Conservation (phyloP, 305 asterid genomes). For the Plantago coronopus region DNA sequence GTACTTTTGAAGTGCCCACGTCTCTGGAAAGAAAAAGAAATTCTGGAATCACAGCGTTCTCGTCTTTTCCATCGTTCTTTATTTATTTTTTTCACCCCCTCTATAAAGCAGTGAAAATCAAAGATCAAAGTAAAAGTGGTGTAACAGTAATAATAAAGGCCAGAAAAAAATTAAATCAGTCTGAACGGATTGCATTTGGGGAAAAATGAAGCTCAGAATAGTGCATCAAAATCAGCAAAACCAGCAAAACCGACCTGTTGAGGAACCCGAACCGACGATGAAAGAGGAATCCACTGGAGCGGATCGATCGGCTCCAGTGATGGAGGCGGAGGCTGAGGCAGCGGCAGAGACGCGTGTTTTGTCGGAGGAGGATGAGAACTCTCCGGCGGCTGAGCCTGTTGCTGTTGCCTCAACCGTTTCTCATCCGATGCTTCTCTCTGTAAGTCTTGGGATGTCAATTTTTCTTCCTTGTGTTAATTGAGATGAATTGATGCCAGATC, state of each 20-base stretch:
- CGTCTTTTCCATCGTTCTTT: no score
- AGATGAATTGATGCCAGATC: conserved; percentile 46
- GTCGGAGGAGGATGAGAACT: conserved; percentile 32
- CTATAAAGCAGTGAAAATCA: no score
- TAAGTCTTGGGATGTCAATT: conserved; percentile 22
- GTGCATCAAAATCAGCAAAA: conserved; percentile 54
- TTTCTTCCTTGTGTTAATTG: conserved; percentile 15
- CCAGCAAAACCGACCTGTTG: conserved; percentile 35
- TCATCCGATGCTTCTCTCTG: conserved; percentile 38
- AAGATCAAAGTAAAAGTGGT: no score
- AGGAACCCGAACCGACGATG: conserved; percentile 27
- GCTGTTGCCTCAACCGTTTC: conserved; percentile 16
- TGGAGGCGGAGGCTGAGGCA: conserved; percentile 28
- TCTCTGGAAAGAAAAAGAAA: no score
- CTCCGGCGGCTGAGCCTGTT: conserved; percentile 28
- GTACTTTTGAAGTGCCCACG: no score
- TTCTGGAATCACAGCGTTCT: no score
- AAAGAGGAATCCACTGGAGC: no score
- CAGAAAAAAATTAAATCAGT: no score
- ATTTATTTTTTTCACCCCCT: no score
- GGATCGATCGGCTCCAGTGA: no score
- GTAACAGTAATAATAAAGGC: no score
- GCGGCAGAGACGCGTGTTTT: conserved; percentile 31
- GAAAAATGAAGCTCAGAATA: conserved; percentile 48
- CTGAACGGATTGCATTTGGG: no score